Conservation (phyloP, 1,284 basidiomycete species). For the Omphalotus olearius region DNA sequence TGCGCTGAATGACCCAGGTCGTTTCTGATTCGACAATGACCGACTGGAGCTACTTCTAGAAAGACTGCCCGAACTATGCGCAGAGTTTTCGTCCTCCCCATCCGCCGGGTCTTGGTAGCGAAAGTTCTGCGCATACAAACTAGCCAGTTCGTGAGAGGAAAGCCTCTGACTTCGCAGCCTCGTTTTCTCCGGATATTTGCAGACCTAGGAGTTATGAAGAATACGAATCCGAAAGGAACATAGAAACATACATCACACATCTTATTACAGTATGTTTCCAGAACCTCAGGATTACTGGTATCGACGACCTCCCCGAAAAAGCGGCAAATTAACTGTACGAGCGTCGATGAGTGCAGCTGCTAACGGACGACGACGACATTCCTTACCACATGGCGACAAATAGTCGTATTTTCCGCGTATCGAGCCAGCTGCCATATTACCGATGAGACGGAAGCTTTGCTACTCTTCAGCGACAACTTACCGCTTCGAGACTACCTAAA, state of each 20-base stretch:
- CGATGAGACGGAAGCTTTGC: not conserved
- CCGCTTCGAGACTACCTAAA: slow-evolving; percentile 60
- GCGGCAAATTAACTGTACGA: slow-evolving; percentile 62
- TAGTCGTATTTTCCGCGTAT: slow-evolving; percentile 57
- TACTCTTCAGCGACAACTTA: slow-evolving; percentile 27
- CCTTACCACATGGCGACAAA: slow-evolving; percentile 75
- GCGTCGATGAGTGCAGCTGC: not conserved
- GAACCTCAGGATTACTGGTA: slow-evolving; percentile 37
- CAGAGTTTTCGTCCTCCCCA: not conserved
- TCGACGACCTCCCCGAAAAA: slow-evolving; percentile 81
- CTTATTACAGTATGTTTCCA: slow-evolving; percentile 59
- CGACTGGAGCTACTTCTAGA: not conserved
- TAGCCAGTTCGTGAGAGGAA: slow-evolving; percentile 35
- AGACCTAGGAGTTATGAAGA: slow-evolving; percentile 45
- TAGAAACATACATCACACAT: slow-evolving; percentile 78
- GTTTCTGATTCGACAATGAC: not conserved
- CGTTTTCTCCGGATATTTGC: slow-evolving; percentile 69
- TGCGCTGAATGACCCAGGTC: not conserved
- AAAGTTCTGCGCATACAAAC: not conserved
- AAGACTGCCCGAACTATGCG: not conserved
- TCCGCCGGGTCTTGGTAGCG: not conserved
- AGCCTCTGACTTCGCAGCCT: slow-evolving; percentile 43
- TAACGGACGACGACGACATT: slow-evolving; percentile 5
- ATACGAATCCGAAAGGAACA: not conserved
- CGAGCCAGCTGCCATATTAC: slow-evolving; percentile 48